Evolutionary conservation across 495 filamentous ascomycete species (phyloP), one percentile per base, ranked within the genome.

Genomic region (Penicillium taxi): DNA sequence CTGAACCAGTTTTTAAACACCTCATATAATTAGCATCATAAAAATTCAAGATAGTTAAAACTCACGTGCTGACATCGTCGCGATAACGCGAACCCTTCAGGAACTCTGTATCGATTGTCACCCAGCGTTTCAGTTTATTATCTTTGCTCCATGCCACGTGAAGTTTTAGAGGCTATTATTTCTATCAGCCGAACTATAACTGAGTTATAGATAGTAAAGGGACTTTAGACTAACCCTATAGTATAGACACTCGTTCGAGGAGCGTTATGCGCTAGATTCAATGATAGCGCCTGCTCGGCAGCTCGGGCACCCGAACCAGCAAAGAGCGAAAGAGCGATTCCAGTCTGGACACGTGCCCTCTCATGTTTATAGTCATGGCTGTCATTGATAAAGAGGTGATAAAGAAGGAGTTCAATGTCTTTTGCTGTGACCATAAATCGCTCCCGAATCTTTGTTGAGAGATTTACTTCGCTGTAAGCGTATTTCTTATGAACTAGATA

Each of bases 351-450:
- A 20, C 36, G 13, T 36, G 29, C 44, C 32, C 44, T 32, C 25
- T 57, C 19, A 39, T 57, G 34, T 25, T 25, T 38, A 35, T 51
- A 57, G 27, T 57, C 25, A 35, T 57, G 37, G 21, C 24, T 40
- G 32, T 53, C 32, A 24, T 47, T 21, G 1, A 26, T 7, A 37
- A 55, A 55, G 1, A 52, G 42, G 4, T 30, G 6, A 20, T 17
- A 26, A 35, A 54, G 35, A 32, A 54, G 41, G n/a, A 45, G 41
- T 15, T 41, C 44, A 12, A 50, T 46, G 20, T 54, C 44, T 31
- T 42, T 50, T 12, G 26, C 32, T 6, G 13, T 55, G 9, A 55
- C 39, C 5, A 36, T 29, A 16, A 41, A 54, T 2, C 35, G 27
- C 24, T 48, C 39, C 26, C 36, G 31, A 14, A 45, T 39, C 31